These are phyloP conservation scores for Selenicereus undatus DNA, from an alignment of 148 eudicot species.

Conservation along the genomic window DNA sequence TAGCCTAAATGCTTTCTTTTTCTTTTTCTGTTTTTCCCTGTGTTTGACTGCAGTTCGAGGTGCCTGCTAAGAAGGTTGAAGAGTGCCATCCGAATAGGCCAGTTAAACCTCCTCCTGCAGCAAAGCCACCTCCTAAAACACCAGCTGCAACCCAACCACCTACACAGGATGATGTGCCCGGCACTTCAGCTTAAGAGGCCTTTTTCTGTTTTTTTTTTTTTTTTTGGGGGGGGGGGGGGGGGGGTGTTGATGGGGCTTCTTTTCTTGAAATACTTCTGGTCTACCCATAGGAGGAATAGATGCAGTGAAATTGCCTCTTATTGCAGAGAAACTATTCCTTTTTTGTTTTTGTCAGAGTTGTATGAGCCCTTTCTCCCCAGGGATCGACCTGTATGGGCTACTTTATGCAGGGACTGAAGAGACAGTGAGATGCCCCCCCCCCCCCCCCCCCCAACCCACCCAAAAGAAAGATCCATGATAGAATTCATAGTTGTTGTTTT, in stretches of 20 bases:
- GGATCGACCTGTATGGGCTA: neutral
- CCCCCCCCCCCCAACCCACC: neutral
- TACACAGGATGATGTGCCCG: slow-evolving; percentile 36
- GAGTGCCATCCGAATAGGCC: slow-evolving; percentile 80
- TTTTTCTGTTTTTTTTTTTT: neutral
- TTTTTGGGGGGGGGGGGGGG: too few species aligned
- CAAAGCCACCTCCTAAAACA: slow-evolving; percentile 34
- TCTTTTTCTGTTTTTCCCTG: neutral
- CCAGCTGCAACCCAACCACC: slow-evolving; percentile 21
- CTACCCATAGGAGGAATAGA: slow-evolving; percentile 13
- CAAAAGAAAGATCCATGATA: too few species aligned
- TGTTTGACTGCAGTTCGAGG: slow-evolving; percentile 61
- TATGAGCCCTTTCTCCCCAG: too few species aligned
- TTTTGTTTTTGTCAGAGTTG: slow-evolving; percentile 12
- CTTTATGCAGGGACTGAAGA: neutral
- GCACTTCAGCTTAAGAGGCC: slow-evolving; percentile 45
- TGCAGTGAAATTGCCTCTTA: slow-evolving; percentile 2
- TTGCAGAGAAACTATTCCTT: slow-evolving; percentile 6
- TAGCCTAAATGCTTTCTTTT: neutral
- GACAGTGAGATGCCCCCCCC: neutral
- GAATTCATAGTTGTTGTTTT: neutral
- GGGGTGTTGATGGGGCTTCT: neutral
- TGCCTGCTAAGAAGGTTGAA: slow-evolving; percentile 58
- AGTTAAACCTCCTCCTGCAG: slow-evolving; percentile 37
- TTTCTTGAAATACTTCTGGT: too few species aligned